phyloP scores from a whole-genome alignment of 768 basidiomycete species.

The Lentinus brumalis region DNA sequence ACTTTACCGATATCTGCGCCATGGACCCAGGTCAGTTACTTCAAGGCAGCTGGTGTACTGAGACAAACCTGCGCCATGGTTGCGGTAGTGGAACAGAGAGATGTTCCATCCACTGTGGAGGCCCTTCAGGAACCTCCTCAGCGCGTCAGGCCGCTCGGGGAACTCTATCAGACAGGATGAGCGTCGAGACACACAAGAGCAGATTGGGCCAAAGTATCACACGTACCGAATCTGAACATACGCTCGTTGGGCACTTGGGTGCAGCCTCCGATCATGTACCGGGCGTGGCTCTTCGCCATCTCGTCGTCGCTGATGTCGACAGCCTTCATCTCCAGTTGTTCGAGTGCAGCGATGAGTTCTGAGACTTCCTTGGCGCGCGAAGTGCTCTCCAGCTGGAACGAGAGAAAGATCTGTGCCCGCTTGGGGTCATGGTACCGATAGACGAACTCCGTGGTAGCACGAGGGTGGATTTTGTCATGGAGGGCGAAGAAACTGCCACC shows the following conservation, averaged over 20 bases:
- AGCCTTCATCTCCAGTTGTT: conserved; percentile 73
- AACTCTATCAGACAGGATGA: conserved; percentile 63
- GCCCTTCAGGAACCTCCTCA: conserved; percentile 86
- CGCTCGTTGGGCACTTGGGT: conserved; percentile 80
- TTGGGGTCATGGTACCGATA: conserved; percentile 83
- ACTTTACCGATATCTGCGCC: conserved; percentile 85
- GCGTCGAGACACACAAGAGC: background rate
- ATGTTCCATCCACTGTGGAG: conserved; percentile 91
- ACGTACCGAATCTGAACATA: conserved; percentile 89
- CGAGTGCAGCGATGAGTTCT: conserved; percentile 64
- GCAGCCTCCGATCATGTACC: conserved; percentile 94
- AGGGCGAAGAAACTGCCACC: conserved; percentile 77
- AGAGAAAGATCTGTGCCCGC: conserved; percentile 85
- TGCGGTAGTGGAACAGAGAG: conserved; percentile 95
- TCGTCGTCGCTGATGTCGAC: conserved; percentile 94
- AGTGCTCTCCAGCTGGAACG: conserved; percentile 78
- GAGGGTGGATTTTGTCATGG: conserved; percentile 85
- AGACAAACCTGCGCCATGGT: conserved; percentile 87
- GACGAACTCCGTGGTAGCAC: conserved; percentile 92
- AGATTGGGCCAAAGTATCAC: background rate
- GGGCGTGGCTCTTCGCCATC: conserved; percentile 89
- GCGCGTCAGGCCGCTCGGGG: conserved; percentile 90
- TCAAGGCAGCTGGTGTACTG: background rate
- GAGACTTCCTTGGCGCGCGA: conserved; percentile 60
- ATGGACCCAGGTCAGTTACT: background rate